phyloP scores from a whole-genome alignment of 202 grass and related monocot genomes.

The Setaria viridis region DNA sequence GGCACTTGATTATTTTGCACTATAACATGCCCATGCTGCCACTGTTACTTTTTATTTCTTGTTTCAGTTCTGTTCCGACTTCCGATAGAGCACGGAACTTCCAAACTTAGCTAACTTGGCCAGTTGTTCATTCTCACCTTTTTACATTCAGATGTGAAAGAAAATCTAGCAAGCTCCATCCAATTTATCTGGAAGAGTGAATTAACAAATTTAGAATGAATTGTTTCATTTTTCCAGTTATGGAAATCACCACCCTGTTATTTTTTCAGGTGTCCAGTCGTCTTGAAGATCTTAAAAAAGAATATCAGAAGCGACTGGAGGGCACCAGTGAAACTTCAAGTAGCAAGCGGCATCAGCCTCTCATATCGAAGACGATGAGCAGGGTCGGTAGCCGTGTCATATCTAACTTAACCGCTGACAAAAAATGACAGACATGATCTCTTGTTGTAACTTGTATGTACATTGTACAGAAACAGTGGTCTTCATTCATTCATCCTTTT shows the following conservation, averaged over 20 bases:
- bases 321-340: constrained; percentile 55
- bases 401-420: constrained; percentile 40
- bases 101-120: too few relatives aligned
- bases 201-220: not conserved
- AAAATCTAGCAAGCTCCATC: not conserved
- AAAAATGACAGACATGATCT: constrained; percentile 30
- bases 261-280: constrained; percentile 66
- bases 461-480: constrained; percentile 28
- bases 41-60: not conserved
- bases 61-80: too few relatives aligned
- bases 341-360: constrained; percentile 54
- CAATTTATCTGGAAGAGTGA: constrained; percentile 2
- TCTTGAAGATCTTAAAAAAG: constrained; percentile 75
- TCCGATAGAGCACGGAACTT: too few relatives aligned
- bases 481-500: constrained; percentile 1
- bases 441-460: constrained; percentile 38
- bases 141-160: not conserved
- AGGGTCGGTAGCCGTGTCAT: constrained; percentile 54
- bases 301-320: constrained; percentile 60
- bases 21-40: not conserved
- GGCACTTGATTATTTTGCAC: not conserved
- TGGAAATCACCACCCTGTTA: constrained; percentile 3
- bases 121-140: not conserved
- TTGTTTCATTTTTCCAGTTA: not conserved
- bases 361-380: constrained; percentile 58